A percentile compares a stretch with the other conserved stretches of the same genome.
phyloP scores from a whole-genome alignment of 805 yeast genomes.

The Zygotorulaspora chibaensis region DNA sequence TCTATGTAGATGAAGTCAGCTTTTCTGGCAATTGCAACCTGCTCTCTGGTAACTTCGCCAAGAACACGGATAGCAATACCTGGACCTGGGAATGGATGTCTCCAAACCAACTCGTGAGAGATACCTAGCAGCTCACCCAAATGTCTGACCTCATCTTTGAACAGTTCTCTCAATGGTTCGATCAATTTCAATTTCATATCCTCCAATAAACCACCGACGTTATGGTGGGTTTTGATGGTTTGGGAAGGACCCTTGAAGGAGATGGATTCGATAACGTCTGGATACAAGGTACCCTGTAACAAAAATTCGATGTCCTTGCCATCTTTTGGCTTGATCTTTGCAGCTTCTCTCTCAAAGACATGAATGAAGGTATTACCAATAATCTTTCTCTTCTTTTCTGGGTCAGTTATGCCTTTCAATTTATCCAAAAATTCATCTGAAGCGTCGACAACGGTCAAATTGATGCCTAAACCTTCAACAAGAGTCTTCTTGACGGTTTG shows the following conservation, averaged over 20 bases:
- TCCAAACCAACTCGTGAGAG: constrained; percentile 96
- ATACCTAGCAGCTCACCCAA: constrained; percentile 93
- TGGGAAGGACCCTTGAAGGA: constrained; percentile 99
- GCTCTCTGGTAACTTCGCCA: constrained; percentile 92
- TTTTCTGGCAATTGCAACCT: constrained; percentile 94
- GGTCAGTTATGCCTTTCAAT: constrained; percentile 92
- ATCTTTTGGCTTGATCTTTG: constrained; percentile 79
- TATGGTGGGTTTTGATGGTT: constrained; percentile 98
- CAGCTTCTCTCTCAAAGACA: constrained; percentile 95
- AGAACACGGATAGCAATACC: constrained; percentile 98
- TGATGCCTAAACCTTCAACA: constrained; percentile 90
- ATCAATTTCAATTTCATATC: constrained; percentile 97
- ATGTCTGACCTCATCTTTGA: constrained; percentile 98
- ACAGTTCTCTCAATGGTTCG: constrained; percentile 97
- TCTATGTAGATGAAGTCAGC: constrained; percentile 95
- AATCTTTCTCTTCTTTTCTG: constrained; percentile 97
- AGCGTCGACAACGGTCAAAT: constrained; percentile 92
- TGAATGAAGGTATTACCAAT: constrained; percentile 97
- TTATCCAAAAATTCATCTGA: constrained; percentile 80
- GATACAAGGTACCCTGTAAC: constrained; percentile 95
- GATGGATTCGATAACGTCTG: constrained; percentile 97
- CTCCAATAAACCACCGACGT: constrained; percentile 96
- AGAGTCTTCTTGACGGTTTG: constrained; percentile 81
- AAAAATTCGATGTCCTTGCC: constrained; percentile 89
- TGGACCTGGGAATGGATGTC: constrained; percentile 99